phyloP scores from a whole-genome alignment of 2,329 filamentous ascomycete species.

The Sporothrix euskadiensis region DNA sequence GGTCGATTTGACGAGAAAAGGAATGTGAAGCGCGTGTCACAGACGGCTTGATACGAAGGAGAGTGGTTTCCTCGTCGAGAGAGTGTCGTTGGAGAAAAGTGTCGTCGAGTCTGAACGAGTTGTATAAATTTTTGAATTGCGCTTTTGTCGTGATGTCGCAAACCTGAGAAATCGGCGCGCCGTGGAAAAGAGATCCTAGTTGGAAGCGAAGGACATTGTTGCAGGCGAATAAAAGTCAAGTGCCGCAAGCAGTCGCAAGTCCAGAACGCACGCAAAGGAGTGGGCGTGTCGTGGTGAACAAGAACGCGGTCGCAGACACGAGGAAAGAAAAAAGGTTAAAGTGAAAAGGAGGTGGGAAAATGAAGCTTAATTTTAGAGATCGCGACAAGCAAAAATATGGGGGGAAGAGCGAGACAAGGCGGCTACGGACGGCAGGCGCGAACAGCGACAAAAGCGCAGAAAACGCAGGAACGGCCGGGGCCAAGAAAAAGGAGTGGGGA shows the following conservation, averaged over 20 bases:
- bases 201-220: neutral
- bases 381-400: neutral
- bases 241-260: neutral
- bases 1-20: neutral
- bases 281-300: neutral
- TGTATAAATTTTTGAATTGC: neutral
- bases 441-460: neutral
- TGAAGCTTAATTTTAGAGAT: slow-evolving; percentile 20
- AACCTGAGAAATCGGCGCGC: neutral
- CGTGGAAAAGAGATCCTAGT: neutral
- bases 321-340: neutral
- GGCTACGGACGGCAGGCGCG: neutral
- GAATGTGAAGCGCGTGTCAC: neutral
- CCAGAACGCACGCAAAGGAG: slow-evolving; percentile 12
- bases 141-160: neutral
- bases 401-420: neutral
- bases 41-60: neutral
- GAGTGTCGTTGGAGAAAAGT: neutral
- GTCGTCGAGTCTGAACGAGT: neutral
- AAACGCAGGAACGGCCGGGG: neutral
- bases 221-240: neutral
- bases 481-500: slow-evolving; percentile 11
- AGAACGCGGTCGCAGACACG: neutral
- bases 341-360: neutral
- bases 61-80: neutral